Evolutionary conservation across 352 stramenopile genomes (phyloP).

Genomic region (Globisporangium recalcitrans): DNA sequence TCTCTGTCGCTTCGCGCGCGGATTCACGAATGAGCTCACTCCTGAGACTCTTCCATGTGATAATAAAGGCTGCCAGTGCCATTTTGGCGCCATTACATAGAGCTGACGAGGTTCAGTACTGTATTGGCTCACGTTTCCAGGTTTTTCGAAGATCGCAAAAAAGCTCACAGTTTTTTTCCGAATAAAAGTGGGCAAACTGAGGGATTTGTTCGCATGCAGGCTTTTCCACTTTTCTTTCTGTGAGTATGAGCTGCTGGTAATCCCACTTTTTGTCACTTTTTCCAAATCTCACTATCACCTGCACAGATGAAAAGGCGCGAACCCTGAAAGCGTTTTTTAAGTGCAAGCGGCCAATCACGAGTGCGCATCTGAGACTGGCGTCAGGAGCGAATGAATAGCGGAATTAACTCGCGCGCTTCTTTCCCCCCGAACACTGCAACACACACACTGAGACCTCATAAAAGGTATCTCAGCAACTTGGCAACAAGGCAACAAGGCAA

Average conservation of each 20-base stretch:
- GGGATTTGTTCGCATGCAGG: too few relatives aligned
- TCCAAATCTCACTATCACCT: too few relatives aligned
- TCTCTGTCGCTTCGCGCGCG: conserved; percentile 1
- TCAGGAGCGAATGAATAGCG: neutral
- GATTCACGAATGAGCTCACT: neutral
- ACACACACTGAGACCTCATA: too few relatives aligned
- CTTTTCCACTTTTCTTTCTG: neutral
- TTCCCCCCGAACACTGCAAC: neutral
- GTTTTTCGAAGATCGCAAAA: neutral
- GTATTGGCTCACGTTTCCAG: neutral
- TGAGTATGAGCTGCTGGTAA: neutral
- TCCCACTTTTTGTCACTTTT: neutral
- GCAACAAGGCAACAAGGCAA: neutral
- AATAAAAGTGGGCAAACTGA: neutral
- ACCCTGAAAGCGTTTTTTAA: neutral
- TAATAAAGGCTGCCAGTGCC: too few relatives aligned
- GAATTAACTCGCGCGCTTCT: neutral
- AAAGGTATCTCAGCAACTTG: too few relatives aligned
- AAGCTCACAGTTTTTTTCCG: neutral
- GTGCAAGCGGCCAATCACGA: neutral
- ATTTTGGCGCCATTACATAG: neutral
- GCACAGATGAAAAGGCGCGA: neutral
- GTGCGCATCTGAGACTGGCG: neutral
- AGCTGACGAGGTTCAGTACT: neutral
- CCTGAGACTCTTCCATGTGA: too few relatives aligned